A percentile compares a stretch with the other conserved stretches of the same genome.
Conservation (phyloP, 169 alveolate species). For the Theileria equi region DNA sequence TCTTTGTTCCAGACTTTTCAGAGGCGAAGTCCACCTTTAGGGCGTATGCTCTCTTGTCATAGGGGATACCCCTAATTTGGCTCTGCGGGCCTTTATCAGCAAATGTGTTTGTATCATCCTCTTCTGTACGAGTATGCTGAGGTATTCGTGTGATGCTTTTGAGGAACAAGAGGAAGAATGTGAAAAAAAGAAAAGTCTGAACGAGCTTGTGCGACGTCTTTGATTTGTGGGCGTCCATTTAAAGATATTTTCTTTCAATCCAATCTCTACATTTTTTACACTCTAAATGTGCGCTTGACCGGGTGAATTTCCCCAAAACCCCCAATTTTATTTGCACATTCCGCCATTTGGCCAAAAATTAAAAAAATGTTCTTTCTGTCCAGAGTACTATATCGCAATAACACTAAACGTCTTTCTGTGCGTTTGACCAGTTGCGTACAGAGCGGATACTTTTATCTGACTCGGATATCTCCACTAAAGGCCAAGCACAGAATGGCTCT, state of each 20-base stretch:
- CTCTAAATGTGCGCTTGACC: background rate
- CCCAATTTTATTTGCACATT: background rate
- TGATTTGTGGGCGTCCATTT: background rate
- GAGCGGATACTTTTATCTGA: slow-evolving; percentile 75
- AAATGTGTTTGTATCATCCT: background rate
- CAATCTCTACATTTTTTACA: no score
- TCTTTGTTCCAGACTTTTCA: slow-evolving; percentile 79
- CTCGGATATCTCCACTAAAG: slow-evolving; percentile 78
- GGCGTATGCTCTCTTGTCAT: slow-evolving; percentile 35
- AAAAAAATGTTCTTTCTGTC: slow-evolving; percentile 72
- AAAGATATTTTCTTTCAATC: background rate
- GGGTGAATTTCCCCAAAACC: background rate
- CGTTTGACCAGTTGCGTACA: slow-evolving; percentile 75
- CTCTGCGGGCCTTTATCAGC: background rate
- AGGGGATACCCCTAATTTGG: slow-evolving; percentile 49
- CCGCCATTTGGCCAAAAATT: background rate
- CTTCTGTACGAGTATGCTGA: background rate
- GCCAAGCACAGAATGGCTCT: slow-evolving; percentile 75
- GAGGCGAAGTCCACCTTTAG: slow-evolving; percentile 78
- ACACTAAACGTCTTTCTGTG: slow-evolving; percentile 79
- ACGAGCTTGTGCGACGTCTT: background rate
- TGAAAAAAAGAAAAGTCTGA: background rate
- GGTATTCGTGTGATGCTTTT: background rate
- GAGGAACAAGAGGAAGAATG: slow-evolving; percentile 3
- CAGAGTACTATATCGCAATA: slow-evolving; percentile 67